Evolutionary conservation across 768 basidiomycete genomes (phyloP), one percentile per base, ranked within the genome.

Genomic region (Suillus cothurnatus): DNA sequence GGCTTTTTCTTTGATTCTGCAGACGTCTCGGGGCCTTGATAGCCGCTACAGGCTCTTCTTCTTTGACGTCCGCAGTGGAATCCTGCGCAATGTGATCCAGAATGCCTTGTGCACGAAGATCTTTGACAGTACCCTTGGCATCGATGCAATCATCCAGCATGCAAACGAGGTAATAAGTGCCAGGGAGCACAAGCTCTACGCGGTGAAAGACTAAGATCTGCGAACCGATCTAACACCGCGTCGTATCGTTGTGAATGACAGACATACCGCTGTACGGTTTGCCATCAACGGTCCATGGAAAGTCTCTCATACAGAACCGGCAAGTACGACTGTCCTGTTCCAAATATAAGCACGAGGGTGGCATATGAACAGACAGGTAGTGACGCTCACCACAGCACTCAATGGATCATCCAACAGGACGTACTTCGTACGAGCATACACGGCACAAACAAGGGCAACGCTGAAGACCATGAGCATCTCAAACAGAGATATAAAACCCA

Each of bases 141-240:
- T 93, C 92, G 60, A 94, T 87, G 15, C 92, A 86, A 3, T 92
- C 93, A 71, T 94, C 92, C 2, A 92, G 81, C 84, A 94, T 89
- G 32, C 91, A 86, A 7, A 94, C 82, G 3, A 94, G 77, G 70
- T 93, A 93, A 69, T 88, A 71, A 0, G 90, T 85, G 0, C 86
- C 88, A 0, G 92, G 89, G 8, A 93, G 84, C 21, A 94, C 88
- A 1, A 95, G 84, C 59, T 94, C 91, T 32, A 94, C 88, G 70
- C 94, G 93, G 67, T 95, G 93, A 0, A 92, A 93, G 41, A 95
- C 92, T 5, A 90, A 80, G 47, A 90, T 78, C 88, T 88, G 65
- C 3, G 11, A 21, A 41, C 15, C 1, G 34, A 57, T 68, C 36
- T 66, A 31, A 60, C 4, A 11, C 57, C 17, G 21, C 47, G 36